Evolutionary conservation across 148 eudicot species (phyloP), one percentile per base, ranked within the genome.

Genomic region (Rhododendron ferrugineum): DNA sequence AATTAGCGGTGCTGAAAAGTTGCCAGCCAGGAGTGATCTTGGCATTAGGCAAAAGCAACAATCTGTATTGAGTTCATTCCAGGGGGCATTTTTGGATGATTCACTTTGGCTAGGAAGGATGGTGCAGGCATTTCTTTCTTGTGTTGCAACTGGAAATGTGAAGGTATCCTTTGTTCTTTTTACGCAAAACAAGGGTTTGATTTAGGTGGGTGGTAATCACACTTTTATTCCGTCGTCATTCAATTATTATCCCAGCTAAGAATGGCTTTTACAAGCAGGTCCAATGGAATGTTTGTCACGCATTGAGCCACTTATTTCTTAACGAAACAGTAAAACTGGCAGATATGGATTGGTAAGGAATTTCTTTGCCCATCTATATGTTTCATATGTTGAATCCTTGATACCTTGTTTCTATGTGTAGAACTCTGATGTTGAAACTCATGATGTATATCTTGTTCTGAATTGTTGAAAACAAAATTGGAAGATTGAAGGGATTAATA

Each of bases 241-340:
- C 83, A 64, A 23, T 72, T 79, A 50, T 32, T 54, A 44, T 82
- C 28, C 50, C 36, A 32, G 47, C 73, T 88, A 44, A 81, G 66
- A 32, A 14, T 77, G 56, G 62, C 64, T 46, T 90, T 85, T 47
- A 52, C 78, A 42, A 72, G 83, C 94, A 96, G 99, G 99, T 97
- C 85, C 98, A 95, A 89, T 97, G 99, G 99, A 97, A 97, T 91
- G 99, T 93, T 79, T 97, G 98, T 80, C 98, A 94, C 83, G 98
- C 99, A 80, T 88, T 97, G 88, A 92, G 98, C 94, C 92, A 97
- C 86, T 87, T 97, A 86, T 97, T 97, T 91, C 89, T 91, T 81
- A 97, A 97, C 72, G 93, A 89, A 85, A 90, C 96, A n/a, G 81
- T 95, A 87, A 87, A 88, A 85, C 86, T 91, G 88, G 90, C 90